These are phyloP conservation scores for Pedinophyceae sp. DNA, from an alignment of 139 green algal species.

Conservation along the genomic window DNA sequence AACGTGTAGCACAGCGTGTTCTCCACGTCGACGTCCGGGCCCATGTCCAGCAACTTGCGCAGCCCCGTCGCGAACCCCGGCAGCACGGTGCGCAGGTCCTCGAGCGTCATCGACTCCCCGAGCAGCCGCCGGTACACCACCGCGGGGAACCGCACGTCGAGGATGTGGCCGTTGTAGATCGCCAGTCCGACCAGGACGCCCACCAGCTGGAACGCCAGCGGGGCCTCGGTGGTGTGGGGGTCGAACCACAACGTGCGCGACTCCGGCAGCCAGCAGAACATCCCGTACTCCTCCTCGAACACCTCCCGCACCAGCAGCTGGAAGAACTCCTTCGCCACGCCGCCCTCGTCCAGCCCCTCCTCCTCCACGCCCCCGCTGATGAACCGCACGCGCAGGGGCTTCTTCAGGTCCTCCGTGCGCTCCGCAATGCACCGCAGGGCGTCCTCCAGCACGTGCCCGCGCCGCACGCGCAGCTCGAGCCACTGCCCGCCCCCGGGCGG, in stretches of 20 bases:
- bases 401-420: slow-evolving; percentile 26
- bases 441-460: slow-evolving; percentile 59
- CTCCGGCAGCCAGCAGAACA: slow-evolving; percentile 66
- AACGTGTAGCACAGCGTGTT: background rate
- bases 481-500: background rate
- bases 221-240: background rate
- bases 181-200: slow-evolving; percentile 73
- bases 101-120: slow-evolving; percentile 17
- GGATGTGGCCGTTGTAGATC: slow-evolving; percentile 80
- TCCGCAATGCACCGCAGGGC: slow-evolving; percentile 60
- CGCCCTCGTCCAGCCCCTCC: slow-evolving; percentile 76
- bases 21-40: slow-evolving; percentile 48
- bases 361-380: slow-evolving; percentile 33
- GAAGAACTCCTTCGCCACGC: slow-evolving; percentile 83
- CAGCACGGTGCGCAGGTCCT: slow-evolving; percentile 28
- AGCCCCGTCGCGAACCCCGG: slow-evolving; percentile 28
- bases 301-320: slow-evolving; percentile 56
- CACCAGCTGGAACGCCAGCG: slow-evolving; percentile 52
- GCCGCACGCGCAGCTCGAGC: slow-evolving; percentile 41
- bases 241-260: slow-evolving; percentile 33
- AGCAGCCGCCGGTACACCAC: slow-evolving; percentile 71
- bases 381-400: slow-evolving; percentile 60
- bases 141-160: slow-evolving; percentile 68
- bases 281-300: slow-evolving; percentile 63
- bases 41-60: slow-evolving; percentile 46